Percentiles rank a stretch among this genome's conserved stretches.
phyloP scores from a whole-genome alignment of 139 green algal genomes.

The Yamagishiella unicocca region DNA sequence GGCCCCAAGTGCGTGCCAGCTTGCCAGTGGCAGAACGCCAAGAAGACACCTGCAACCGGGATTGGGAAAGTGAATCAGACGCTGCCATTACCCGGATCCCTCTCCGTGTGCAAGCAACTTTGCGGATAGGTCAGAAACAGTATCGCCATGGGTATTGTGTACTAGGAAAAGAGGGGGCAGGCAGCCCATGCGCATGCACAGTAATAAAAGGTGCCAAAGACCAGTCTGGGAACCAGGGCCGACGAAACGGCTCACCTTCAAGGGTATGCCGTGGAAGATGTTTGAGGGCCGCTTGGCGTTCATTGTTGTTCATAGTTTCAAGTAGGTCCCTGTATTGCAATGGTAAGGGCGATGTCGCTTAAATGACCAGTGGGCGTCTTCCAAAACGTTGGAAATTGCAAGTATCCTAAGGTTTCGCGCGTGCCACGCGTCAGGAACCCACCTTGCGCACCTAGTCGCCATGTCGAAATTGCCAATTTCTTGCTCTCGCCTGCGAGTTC shows the following conservation, averaged over 20 bases:
- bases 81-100: too few species aligned
- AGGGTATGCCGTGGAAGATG: conserved; percentile 21
- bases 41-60: conserved; percentile 22
- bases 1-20: neutral
- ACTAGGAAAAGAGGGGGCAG: too few species aligned
- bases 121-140: too few species aligned
- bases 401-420: too few species aligned
- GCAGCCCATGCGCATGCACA: too few species aligned
- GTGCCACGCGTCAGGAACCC: neutral
- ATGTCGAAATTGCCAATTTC: neutral
- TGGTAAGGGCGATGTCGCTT: neutral
- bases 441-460: neutral
- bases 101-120: too few species aligned
- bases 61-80: neutral
- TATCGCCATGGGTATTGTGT: too few species aligned
- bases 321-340: neutral
- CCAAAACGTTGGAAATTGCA: too few species aligned
- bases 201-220: too few species aligned
- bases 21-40: conserved; percentile 40
- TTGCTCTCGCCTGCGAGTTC: conserved; percentile 37
- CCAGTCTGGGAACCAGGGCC: too few species aligned
- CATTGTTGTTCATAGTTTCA: neutral
- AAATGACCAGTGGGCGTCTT: too few species aligned
- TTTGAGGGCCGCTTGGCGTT: neutral
- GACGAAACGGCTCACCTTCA: conserved; percentile 27